These are phyloP conservation scores for Thalassiosira exigua DNA, from an alignment of 352 stramenopile species.

Conservation along the genomic window DNA sequence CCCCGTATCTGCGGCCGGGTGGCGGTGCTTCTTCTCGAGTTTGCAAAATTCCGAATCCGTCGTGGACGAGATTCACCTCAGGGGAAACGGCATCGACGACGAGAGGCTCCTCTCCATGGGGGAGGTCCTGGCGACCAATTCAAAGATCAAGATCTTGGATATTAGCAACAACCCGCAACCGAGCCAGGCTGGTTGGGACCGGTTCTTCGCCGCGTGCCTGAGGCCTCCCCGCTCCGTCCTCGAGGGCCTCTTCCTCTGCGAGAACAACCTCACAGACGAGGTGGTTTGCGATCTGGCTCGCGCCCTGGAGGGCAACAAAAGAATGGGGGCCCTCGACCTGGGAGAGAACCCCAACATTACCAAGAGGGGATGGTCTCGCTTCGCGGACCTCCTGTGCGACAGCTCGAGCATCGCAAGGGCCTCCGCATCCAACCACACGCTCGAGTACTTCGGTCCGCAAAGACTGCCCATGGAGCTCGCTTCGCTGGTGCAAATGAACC, in stretches of 20 bases:
- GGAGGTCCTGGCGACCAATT: background rate
- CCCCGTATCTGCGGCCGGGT: background rate
- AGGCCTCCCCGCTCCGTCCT: too few species aligned
- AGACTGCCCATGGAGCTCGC: background rate
- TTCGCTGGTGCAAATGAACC: background rate
- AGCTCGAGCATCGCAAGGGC: slow-evolving; percentile 2
- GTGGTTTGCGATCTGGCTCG: background rate
- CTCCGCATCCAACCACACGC: background rate
- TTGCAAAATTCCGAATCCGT: background rate
- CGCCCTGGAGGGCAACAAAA: background rate
- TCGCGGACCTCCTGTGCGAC: background rate
- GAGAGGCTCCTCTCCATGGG: background rate
- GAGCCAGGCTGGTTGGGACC: background rate
- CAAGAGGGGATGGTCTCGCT: background rate
- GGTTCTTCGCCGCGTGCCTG: too few species aligned
- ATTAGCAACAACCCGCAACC: slow-evolving; percentile 1
- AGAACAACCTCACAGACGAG: background rate
- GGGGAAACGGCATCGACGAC: background rate
- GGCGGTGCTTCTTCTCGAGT: background rate
- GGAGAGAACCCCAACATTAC: background rate
- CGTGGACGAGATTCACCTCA: background rate
- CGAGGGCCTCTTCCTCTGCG: background rate
- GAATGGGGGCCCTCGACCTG: background rate
- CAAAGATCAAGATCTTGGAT: background rate
- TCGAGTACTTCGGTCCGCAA: background rate